These are phyloP conservation scores for Geotrichum citri-aurantii DNA, from an alignment of 1,139 yeast genomes.

Conservation along the genomic window DNA sequence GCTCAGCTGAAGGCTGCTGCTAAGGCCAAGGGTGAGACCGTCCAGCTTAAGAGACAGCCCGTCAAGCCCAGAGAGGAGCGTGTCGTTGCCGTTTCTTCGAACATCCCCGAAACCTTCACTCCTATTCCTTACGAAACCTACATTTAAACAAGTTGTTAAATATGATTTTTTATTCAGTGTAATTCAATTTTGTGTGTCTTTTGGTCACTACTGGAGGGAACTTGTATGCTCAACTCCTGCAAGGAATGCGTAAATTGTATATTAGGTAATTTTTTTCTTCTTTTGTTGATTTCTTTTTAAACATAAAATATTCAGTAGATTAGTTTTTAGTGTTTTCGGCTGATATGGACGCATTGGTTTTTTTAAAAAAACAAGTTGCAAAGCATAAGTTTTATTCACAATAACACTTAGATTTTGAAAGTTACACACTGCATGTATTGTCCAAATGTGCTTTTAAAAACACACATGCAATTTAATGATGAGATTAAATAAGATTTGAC, in stretches of 20 bases:
- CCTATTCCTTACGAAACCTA: slow-evolving; percentile 99
- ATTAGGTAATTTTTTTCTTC: background rate
- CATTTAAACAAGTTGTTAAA: slow-evolving; percentile 54
- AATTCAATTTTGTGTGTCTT: background rate
- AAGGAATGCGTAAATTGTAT: background rate
- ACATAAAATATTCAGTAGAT: too few relatives aligned
- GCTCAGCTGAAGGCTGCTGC: slow-evolving; percentile 94
- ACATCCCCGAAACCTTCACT: slow-evolving; percentile 94
- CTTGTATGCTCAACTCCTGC: background rate
- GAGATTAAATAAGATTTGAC: too few relatives aligned
- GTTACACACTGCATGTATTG: too few relatives aligned
- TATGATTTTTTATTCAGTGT: background rate
- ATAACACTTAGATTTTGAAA: too few relatives aligned
- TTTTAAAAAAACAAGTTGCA: too few relatives aligned
- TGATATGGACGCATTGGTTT: too few relatives aligned
- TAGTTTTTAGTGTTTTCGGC: too few relatives aligned
- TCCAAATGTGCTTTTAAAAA: too few relatives aligned
- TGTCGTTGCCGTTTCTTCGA: slow-evolving; percentile 66
- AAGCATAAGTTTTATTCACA: too few relatives aligned
- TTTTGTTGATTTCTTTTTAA: too few relatives aligned
- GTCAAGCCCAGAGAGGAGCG: slow-evolving; percentile 94
- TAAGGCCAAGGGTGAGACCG: slow-evolving; percentile 87
- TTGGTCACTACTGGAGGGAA: background rate
- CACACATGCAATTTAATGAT: too few relatives aligned
- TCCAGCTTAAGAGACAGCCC: slow-evolving; percentile 96